phyloP scores from a whole-genome alignment of 1,284 basidiomycete species.

The Malassezia nana region DNA sequence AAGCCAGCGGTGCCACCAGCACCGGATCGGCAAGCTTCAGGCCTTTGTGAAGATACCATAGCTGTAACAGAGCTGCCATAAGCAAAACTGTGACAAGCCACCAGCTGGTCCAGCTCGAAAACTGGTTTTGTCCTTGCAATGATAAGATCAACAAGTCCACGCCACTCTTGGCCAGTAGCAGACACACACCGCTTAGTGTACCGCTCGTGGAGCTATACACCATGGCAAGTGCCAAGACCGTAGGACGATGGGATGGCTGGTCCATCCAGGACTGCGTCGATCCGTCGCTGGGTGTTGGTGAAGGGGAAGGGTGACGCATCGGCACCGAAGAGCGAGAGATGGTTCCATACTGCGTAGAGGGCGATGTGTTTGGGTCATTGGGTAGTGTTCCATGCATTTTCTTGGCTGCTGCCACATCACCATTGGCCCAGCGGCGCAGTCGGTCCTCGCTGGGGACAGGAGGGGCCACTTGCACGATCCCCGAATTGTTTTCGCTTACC shows the following conservation, averaged over 20 bases:
- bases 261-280: background rate
- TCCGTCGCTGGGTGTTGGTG: background rate
- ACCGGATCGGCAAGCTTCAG: constrained; percentile 65
- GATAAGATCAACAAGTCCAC: constrained; percentile 80
- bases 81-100: constrained; percentile 62
- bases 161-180: constrained; percentile 86
- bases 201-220: constrained; percentile 83
- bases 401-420: background rate
- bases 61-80: constrained; percentile 61
- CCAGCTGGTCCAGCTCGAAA: constrained; percentile 71
- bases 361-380: background rate
- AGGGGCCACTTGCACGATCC: constrained; percentile 37
- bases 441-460: background rate
- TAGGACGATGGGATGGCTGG: constrained; percentile 32
- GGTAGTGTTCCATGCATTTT: constrained; percentile 12
- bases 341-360: background rate
- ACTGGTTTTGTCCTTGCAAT: constrained; percentile 65
- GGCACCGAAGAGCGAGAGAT: background rate
- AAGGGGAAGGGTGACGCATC: background rate
- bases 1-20: constrained; percentile 82
- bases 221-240: constrained; percentile 64
- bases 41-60: constrained; percentile 87
- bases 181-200: constrained; percentile 83
- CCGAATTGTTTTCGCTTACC: constrained; percentile 43
- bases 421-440: background rate